These are phyloP conservation scores for Delitschia confertaspora DNA, from an alignment of 495 filamentous ascomycete genomes.

Conservation along the genomic window DNA sequence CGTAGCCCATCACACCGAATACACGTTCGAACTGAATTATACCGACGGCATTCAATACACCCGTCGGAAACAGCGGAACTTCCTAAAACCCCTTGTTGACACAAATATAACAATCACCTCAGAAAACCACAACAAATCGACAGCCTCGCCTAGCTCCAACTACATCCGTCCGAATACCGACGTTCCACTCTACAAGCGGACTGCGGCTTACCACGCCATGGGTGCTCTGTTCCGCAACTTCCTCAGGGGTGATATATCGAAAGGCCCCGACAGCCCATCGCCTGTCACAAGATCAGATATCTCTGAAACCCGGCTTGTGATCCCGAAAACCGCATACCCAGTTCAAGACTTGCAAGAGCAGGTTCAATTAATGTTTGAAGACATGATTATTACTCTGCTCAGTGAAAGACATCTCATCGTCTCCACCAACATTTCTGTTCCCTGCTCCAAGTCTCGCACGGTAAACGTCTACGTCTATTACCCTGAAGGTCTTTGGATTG, in stretches of 20 bases:
- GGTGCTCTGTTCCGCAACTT: slow-evolving; percentile 30
- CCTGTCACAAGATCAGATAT: slow-evolving; percentile 31
- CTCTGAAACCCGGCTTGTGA: slow-evolving; percentile 33
- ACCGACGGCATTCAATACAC: slow-evolving; percentile 19
- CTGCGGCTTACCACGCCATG: slow-evolving; percentile 32
- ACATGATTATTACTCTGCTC: slow-evolving; percentile 36
- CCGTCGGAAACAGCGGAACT: slow-evolving; percentile 11
- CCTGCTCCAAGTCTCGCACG: slow-evolving; percentile 26
- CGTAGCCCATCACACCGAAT: slow-evolving; percentile 31
- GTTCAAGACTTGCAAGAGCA: slow-evolving; percentile 20
- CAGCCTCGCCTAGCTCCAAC: slow-evolving; percentile 8
- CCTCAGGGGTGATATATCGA: slow-evolving; percentile 29
- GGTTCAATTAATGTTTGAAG: slow-evolving; percentile 31
- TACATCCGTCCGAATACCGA: slow-evolving; percentile 16
- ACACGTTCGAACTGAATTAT: slow-evolving; percentile 21
- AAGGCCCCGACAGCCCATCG: slow-evolving; percentile 13
- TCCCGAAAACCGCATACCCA: slow-evolving; percentile 27
- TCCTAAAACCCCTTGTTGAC: slow-evolving; percentile 22
- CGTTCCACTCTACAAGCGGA: slow-evolving; percentile 29
- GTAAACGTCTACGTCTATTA: slow-evolving; percentile 34
- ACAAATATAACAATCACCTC: slow-evolving; percentile 5
- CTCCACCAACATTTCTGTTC: slow-evolving; percentile 11
- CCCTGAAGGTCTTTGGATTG: slow-evolving; percentile 32
- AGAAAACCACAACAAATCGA: neutral
- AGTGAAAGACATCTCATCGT: slow-evolving; percentile 33